These are phyloP conservation scores for Hericium erinaceus DNA, from an alignment of 768 basidiomycete genomes.

Conservation along the genomic window DNA sequence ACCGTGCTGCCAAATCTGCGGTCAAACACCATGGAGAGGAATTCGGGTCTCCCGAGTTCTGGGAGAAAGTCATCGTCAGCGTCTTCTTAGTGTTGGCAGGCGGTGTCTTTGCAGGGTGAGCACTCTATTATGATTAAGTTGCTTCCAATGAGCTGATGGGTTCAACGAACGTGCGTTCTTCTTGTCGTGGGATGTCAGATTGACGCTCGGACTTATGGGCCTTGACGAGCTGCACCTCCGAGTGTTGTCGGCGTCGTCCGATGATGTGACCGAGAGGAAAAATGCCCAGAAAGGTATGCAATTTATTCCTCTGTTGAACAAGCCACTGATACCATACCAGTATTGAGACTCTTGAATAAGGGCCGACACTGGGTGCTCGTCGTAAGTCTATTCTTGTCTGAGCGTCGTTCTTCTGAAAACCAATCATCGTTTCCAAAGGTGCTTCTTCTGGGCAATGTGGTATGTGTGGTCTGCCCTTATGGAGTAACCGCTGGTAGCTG, in stretches of 20 bases:
- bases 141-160: background rate
- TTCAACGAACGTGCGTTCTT: background rate
- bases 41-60: slow-evolving; percentile 57
- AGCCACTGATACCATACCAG: slow-evolving; percentile 17
- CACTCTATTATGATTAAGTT: background rate
- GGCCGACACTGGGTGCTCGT: slow-evolving; percentile 83
- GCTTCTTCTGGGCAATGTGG: slow-evolving; percentile 82
- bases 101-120: slow-evolving; percentile 88
- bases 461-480: slow-evolving; percentile 24
- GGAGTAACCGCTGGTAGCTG: too few species aligned
- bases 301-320: background rate
- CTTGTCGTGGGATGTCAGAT: slow-evolving; percentile 31
- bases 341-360: slow-evolving; percentile 37
- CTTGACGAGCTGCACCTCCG: slow-evolving; percentile 86
- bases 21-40: slow-evolving; percentile 16
- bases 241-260: slow-evolving; percentile 75
- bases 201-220: slow-evolving; percentile 91
- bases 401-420: slow-evolving; percentile 9
- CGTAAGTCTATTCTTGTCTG: slow-evolving; percentile 29
- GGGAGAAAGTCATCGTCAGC: slow-evolving; percentile 62
- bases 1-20: background rate
- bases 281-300: slow-evolving; percentile 61
- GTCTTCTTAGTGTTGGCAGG: slow-evolving; percentile 68
- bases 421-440: slow-evolving; percentile 35
- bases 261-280: slow-evolving; percentile 52